A percentile compares a stretch with the other conserved stretches of the same genome.
These are phyloP conservation scores for Papilionanthe hybrid DNA, from an alignment of 116 monocot species.

Conservation along the genomic window DNA sequence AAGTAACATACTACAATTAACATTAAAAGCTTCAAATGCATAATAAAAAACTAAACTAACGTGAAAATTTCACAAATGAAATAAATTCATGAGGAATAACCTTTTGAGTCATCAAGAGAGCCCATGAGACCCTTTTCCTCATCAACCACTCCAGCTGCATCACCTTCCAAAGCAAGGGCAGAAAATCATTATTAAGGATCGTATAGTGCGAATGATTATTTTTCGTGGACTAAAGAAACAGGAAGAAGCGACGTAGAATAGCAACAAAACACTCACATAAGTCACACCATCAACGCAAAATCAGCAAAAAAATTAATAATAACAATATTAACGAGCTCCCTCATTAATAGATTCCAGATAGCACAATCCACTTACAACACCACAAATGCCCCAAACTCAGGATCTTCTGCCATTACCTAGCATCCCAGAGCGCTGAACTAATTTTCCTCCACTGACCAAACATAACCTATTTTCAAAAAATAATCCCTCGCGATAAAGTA, in stretches of 20 bases:
- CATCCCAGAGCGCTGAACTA: slow-evolving; percentile 4
- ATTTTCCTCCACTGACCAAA: not conserved
- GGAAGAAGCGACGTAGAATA: not conserved
- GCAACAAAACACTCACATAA: not conserved
- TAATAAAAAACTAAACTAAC: not conserved
- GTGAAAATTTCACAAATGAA: not conserved
- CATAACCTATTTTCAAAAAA: not conserved
- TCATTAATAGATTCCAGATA: not conserved
- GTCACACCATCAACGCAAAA: not conserved
- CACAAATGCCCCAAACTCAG: not conserved
- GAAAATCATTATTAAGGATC: not conserved
- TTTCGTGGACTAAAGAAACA: not conserved
- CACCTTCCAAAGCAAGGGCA: slow-evolving; percentile 13
- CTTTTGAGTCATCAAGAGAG: slow-evolving; percentile 35
- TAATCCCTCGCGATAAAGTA: not conserved
- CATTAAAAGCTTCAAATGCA: not conserved
- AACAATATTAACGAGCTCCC: not conserved
- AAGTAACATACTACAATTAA: not conserved
- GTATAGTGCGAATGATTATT: not conserved
- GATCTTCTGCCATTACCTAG: not conserved
- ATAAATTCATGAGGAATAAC: slow-evolving; percentile 5
- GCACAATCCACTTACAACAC: not conserved
- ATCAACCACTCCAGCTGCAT: not conserved
- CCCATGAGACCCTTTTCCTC: slow-evolving; percentile 20
- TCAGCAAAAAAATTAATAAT: not conserved